phyloP scores from a whole-genome alignment of 2,329 filamentous ascomycete species.

The Paecilomyces variotii region DNA sequence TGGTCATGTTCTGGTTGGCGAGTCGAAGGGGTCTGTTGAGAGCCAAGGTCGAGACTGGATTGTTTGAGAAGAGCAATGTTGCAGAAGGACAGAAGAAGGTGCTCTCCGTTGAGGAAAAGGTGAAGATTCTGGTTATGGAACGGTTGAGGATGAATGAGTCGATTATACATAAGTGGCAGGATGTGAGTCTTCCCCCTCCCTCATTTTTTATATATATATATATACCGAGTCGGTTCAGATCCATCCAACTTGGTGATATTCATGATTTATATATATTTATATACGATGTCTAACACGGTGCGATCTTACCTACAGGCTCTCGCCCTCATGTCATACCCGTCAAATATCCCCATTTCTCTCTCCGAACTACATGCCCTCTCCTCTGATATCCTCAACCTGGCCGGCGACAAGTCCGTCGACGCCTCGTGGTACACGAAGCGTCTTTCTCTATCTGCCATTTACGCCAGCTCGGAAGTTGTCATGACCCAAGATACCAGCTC shows the following conservation, averaged over 20 bases:
- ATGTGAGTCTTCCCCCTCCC: constrained; percentile 48
- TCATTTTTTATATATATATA: not conserved
- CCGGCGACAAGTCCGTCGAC: constrained; percentile 76
- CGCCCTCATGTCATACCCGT: constrained; percentile 80
- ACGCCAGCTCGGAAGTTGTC: constrained; percentile 75
- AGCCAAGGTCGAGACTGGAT: constrained; percentile 23
- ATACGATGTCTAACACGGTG: not conserved
- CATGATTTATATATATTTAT: not conserved
- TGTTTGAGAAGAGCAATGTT: constrained; percentile 13
- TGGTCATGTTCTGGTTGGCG: constrained; percentile 51
- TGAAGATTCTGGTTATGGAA: constrained; percentile 66
- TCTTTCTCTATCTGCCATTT: constrained; percentile 55
- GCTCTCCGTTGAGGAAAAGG: constrained; percentile 52
- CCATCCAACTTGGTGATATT: constrained; percentile 2
- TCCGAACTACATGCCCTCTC: constrained; percentile 70
- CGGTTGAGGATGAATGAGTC: constrained; percentile 66
- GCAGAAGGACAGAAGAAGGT: constrained; percentile 11
- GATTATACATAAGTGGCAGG: constrained; percentile 74
- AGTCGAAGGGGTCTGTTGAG: constrained; percentile 31
- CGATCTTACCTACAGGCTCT: constrained; percentile 55
- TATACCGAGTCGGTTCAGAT: too few relatives aligned
- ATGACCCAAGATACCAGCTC: constrained; percentile 82
- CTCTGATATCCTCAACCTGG: constrained; percentile 88
- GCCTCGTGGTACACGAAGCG: constrained; percentile 79
- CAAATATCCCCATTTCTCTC: constrained; percentile 66